A percentile compares a stretch with the other conserved stretches of the same genome.
These are phyloP conservation scores for Elsinoe fawcettii DNA, from an alignment of 2,329 filamentous ascomycete genomes.

Conservation along the genomic window DNA sequence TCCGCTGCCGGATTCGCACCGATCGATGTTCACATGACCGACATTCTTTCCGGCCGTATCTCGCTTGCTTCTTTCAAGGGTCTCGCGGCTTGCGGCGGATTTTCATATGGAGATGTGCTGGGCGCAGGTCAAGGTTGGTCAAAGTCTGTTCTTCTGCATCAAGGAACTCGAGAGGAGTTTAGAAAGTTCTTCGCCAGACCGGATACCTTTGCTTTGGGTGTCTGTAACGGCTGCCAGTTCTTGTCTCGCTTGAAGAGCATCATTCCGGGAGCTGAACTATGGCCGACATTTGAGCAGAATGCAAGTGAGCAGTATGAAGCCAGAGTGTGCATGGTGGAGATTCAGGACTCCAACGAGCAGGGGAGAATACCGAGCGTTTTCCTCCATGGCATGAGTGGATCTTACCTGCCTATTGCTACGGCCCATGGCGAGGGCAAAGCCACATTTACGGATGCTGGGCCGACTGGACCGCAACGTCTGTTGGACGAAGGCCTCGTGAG, in stretches of 20 bases:
- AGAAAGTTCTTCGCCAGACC: conserved; percentile 74
- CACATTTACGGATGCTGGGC: conserved; percentile 34
- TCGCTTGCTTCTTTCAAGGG: conserved; percentile 78
- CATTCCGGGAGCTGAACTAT: conserved; percentile 72
- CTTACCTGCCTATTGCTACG: conserved; percentile 73
- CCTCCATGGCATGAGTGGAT: conserved; percentile 78
- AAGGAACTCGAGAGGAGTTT: conserved; percentile 67
- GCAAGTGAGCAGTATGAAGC: conserved; percentile 83
- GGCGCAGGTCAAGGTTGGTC: conserved; percentile 97
- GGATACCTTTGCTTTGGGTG: conserved; percentile 86
- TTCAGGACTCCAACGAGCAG: conserved; percentile 51
- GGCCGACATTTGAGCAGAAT: conserved; percentile 85
- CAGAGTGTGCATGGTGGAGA: conserved; percentile 75
- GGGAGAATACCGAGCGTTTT: conserved; percentile 61
- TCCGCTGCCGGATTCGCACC: conserved; percentile 82
- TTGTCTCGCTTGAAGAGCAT: conserved; percentile 72
- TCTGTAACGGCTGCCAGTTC: conserved; percentile 98
- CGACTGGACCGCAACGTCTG: conserved; percentile 46
- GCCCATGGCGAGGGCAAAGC: conserved; percentile 90
- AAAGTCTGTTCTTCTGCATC: conserved; percentile 81
- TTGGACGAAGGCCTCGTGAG: conserved; percentile 62
- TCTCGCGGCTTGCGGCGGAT: conserved; percentile 89
- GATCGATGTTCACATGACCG: conserved; percentile 94
- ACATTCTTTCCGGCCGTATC: conserved; percentile 69
- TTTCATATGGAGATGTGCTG: conserved; percentile 87